phyloP scores from a whole-genome alignment of 139 green algal genomes.

The Chlorella sp. region DNA sequence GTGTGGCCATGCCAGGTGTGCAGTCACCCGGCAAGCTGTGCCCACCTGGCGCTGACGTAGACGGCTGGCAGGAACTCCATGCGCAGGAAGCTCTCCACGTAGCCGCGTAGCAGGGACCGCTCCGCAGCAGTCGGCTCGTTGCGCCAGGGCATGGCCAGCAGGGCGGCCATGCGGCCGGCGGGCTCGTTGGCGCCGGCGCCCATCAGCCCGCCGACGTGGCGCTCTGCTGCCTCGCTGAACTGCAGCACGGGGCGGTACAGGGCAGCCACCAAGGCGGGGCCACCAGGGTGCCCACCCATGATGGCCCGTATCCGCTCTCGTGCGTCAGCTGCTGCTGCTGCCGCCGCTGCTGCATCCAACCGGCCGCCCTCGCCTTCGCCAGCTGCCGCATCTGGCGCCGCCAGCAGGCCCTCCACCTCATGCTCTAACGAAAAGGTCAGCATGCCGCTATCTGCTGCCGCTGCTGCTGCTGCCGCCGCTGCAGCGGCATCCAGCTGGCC shows the following conservation, averaged over 20 bases:
- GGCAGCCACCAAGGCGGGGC: constrained; percentile 48
- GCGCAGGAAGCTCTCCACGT: constrained; percentile 62
- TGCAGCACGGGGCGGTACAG: constrained; percentile 56
- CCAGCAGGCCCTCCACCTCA: constrained; percentile 25
- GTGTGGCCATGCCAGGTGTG: no score
- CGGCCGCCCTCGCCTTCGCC: background rate
- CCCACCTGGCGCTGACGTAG: constrained; percentile 63
- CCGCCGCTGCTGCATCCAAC: background rate
- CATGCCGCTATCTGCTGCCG: background rate
- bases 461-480: background rate
- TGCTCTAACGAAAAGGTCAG: constrained; percentile 55
- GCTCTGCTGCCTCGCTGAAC: constrained; percentile 46
- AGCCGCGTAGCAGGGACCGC: constrained; percentile 46
- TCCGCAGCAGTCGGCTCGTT: background rate
- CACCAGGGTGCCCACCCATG: constrained; percentile 37
- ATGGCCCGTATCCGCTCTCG: constrained; percentile 18
- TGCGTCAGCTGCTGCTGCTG: constrained; percentile 16
- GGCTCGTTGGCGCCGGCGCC: background rate
- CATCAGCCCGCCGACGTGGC: constrained; percentile 3
- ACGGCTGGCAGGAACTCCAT: constrained; percentile 75
- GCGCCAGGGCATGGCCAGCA: constrained; percentile 36
- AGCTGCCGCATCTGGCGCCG: background rate
- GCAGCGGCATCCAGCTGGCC: background rate
- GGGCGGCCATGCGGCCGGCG: constrained; percentile 12
- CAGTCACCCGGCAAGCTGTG: no score